Percentiles rank a stretch among this genome's conserved stretches.
phyloP scores from a whole-genome alignment of 768 basidiomycete genomes.

The Mrakia gelida region DNA sequence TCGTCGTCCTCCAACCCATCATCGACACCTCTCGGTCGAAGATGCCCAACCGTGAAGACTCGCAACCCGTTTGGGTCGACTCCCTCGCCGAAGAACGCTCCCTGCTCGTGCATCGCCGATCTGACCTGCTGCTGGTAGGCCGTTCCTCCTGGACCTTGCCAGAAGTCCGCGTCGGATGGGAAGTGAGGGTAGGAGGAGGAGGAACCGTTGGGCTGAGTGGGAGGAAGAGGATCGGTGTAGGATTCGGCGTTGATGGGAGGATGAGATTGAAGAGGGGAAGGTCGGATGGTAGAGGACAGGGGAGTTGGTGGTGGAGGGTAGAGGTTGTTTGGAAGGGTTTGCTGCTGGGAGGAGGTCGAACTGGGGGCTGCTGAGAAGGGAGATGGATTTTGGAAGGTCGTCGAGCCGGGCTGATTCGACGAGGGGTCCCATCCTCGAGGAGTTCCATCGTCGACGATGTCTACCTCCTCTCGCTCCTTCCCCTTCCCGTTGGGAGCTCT shows the following conservation, averaged over 20 bases:
- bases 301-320: background rate
- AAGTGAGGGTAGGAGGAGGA: background rate
- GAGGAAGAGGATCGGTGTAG: background rate
- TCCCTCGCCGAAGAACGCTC: slow-evolving; percentile 16
- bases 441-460: background rate
- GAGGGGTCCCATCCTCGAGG: slow-evolving; percentile 4
- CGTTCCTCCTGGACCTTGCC: background rate
- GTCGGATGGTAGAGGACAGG: background rate
- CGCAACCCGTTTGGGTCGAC: background rate
- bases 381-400: slow-evolving; percentile 9
- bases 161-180: background rate
- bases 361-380: background rate
- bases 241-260: background rate
- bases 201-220: background rate
- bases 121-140: slow-evolving; percentile 4
- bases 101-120: slow-evolving; percentile 6
- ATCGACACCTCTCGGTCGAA: background rate
- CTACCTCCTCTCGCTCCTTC: background rate
- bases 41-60: slow-evolving; percentile 22
- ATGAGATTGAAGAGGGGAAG: background rate
- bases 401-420: background rate
- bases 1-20: slow-evolving; percentile 5
- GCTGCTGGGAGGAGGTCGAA: background rate
- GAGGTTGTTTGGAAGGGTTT: background rate
- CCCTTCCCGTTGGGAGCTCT: background rate